Conservation (phyloP, 1,139 yeast species). For the Pneumocystis canis region DNA sequence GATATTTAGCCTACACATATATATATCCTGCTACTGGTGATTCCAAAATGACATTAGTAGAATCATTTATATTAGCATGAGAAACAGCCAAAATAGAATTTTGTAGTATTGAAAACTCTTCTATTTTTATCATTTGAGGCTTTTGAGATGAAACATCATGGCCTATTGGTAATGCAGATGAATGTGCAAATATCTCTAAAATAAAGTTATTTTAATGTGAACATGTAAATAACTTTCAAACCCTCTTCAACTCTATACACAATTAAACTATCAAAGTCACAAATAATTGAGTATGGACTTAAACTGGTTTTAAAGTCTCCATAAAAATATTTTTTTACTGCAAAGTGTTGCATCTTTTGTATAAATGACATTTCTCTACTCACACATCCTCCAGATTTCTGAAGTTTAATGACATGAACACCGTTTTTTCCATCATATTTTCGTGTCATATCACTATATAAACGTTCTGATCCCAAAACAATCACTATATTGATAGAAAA, state of each 20-base stretch:
- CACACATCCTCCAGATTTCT: slow-evolving; percentile 61
- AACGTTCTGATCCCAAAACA: slow-evolving; percentile 34
- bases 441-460: slow-evolving; percentile 49
- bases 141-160: slow-evolving; percentile 18
- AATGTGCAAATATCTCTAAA: slow-evolving; percentile 18
- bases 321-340: slow-evolving; percentile 78
- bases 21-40: slow-evolving; percentile 56
- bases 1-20: slow-evolving; percentile 23
- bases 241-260: slow-evolving; percentile 37
- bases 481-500: slow-evolving; percentile 35
- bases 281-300: slow-evolving; percentile 60
- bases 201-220: slow-evolving; percentile 2
- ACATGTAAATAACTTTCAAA: slow-evolving; percentile 6
- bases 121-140: slow-evolving; percentile 26
- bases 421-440: slow-evolving; percentile 32
- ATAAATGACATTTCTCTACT: slow-evolving; percentile 56
- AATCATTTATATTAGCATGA: slow-evolving; percentile 43
- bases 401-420: slow-evolving; percentile 43
- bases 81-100: slow-evolving; percentile 63
- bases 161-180: slow-evolving; percentile 31
- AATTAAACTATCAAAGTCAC: slow-evolving; percentile 35
- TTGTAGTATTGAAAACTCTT: slow-evolving; percentile 46
- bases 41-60: slow-evolving; percentile 37
- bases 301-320: slow-evolving; percentile 55
- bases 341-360: slow-evolving; percentile 57